Conservation (phyloP, 1,284 basidiomycete genomes). For the Tilletia indica region DNA sequence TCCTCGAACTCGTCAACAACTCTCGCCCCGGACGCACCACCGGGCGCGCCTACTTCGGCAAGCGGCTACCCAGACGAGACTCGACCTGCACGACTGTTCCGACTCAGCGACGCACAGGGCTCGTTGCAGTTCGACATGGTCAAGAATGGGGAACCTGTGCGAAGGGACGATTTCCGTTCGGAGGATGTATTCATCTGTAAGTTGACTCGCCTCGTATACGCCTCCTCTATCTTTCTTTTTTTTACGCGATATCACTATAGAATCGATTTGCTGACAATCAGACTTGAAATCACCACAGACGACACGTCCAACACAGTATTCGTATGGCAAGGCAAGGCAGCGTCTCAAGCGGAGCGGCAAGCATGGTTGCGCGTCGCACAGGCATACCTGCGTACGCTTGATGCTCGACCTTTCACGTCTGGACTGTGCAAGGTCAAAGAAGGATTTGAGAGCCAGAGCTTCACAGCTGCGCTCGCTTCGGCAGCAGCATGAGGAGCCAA, state of each 20-base stretch:
- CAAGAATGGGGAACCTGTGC: conserved; percentile 4
- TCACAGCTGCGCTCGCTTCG: not conserved
- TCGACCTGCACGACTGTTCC: not conserved
- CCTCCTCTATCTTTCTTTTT: not conserved
- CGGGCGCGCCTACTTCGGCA: not conserved
- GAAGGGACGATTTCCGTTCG: conserved; percentile 4
- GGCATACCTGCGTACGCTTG: conserved; percentile 15
- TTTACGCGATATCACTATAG: not conserved
- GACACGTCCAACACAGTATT: conserved; percentile 4
- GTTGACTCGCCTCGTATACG: not conserved
- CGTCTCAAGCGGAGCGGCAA: not conserved
- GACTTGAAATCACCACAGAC: conserved; percentile 1
- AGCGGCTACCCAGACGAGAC: not conserved
- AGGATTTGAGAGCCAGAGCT: not conserved
- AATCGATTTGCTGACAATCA: not conserved
- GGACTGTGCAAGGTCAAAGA: conserved; percentile 13
- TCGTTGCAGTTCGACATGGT: conserved; percentile 17
- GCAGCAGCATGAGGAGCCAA: not conserved
- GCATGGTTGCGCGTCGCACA: conserved; percentile 17
- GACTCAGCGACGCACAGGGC: conserved; percentile 14
- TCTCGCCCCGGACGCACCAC: not conserved
- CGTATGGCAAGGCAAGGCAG: conserved; percentile 19
- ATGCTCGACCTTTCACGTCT: not conserved
- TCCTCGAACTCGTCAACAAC: no score
- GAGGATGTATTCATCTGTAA: conserved; percentile 19